phyloP scores from a whole-genome alignment of 2,329 filamentous ascomycete species.

The Neonectria punicea region DNA sequence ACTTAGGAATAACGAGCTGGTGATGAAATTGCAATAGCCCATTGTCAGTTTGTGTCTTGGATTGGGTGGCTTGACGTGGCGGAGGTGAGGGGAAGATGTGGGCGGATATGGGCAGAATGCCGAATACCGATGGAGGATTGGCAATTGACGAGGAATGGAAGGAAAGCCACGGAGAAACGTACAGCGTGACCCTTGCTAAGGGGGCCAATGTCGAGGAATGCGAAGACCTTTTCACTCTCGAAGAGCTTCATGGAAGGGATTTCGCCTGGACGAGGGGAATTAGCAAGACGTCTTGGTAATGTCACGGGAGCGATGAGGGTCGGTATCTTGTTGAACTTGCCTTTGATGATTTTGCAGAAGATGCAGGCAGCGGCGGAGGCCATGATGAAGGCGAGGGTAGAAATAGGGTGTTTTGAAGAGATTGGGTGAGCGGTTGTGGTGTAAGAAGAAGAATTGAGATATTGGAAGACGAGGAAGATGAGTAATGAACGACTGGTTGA shows the following conservation, averaged over 20 bases:
- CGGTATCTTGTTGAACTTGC: constrained; percentile 51
- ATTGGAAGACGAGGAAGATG: neutral
- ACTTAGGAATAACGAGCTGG: constrained; percentile 95
- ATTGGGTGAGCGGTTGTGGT: neutral
- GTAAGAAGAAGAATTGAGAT: neutral
- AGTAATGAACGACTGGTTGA: neutral
- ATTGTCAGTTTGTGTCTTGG: constrained; percentile 15
- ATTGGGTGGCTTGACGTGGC: neutral
- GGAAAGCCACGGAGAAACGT: constrained; percentile 49
- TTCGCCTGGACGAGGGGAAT: constrained; percentile 70
- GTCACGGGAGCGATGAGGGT: constrained; percentile 11
- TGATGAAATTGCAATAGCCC: neutral
- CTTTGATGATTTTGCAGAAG: constrained; percentile 99
- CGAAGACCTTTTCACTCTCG: constrained; percentile 91
- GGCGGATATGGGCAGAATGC: neutral
- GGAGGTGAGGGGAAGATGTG: constrained; percentile 8
- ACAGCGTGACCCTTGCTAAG: constrained; percentile 90
- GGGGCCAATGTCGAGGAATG: constrained; percentile 96
- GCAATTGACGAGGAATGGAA: neutral
- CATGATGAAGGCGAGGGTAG: neutral
- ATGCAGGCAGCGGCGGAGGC: constrained; percentile 69
- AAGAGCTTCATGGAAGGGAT: constrained; percentile 97
- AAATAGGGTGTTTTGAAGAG: neutral
- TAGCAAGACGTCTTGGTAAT: constrained; percentile 11
- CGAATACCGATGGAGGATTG: neutral